Evolutionary conservation across 768 basidiomycete genomes (phyloP), one percentile per base, ranked within the genome.

Genomic region (Coprinopsis sp.): DNA sequence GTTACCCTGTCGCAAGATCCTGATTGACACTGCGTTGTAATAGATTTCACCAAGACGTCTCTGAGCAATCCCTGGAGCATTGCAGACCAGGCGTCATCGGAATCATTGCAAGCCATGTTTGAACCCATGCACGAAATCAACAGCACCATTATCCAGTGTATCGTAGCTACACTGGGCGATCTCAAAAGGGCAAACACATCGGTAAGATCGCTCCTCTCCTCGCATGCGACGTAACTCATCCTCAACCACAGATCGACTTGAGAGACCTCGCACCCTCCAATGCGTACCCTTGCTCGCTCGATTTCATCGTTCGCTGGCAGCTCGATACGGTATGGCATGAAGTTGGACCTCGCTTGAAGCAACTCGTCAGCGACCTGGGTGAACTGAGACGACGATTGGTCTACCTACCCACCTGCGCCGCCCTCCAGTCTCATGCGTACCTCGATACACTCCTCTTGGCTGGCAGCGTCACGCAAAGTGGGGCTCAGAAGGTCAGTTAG

Each of bases 301-400:
- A 97, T 58, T 68, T 78, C 16, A 76, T 95, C 40, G 92, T 97
- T 2, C 81, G 94, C 3, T 78, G 81, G 27, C 91, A 94, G 57
- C 78, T 98, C 6, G 91, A 96, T 62, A 76, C 92, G 0, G 86
- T 96, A 6, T 98, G 96, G 95, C 93, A 98, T 64, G 90, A 92
- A 66, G 94, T 95, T 22, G 92, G 92, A 0, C 83, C 90, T 1
- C 85, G 80, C 50, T 97, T 94, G 4, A 92, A 90, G 55, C 90
- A 93, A 50, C 79, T 98, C 10, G 91, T 97, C 8, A 79, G 74
- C 41, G 95, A 98, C 61, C 78, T 99, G n/a, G 82, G 87, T 0
- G 86, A 84, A 2, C 74, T 99, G 1, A 77, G 96, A 1, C 81
- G 84, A 36, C 77, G 97, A 3, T 79, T 97, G 33, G 74, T 74